phyloP scores from a whole-genome alignment of 2,329 filamentous ascomycete species.

The Pseudogymnoascus sp. region DNA sequence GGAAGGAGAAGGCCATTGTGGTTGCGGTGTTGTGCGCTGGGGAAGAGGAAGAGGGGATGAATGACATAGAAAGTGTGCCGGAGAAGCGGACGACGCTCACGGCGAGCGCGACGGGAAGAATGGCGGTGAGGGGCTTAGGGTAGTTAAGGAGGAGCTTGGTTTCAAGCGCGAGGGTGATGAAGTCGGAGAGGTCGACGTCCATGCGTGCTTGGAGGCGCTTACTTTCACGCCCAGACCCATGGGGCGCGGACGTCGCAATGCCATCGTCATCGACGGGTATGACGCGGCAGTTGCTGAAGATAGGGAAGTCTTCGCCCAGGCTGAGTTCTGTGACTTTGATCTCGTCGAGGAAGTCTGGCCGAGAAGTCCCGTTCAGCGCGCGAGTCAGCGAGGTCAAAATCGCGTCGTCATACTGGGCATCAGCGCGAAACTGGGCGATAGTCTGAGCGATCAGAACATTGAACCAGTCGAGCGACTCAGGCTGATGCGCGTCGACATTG shows the following conservation, averaged over 20 bases:
- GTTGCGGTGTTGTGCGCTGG: conserved; percentile 64
- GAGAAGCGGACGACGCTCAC: conserved; percentile 92
- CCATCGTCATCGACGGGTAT: conserved; percentile 84
- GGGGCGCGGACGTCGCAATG: conserved; percentile 27
- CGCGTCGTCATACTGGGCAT: conserved; percentile 84
- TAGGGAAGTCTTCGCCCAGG: conserved; percentile 93
- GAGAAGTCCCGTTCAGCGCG: conserved; percentile 74
- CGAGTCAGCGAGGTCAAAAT: conserved; percentile 80
- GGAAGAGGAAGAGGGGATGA: conserved; percentile 63
- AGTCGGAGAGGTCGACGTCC: conserved; percentile 94
- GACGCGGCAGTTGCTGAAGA: conserved; percentile 95
- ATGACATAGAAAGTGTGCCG: conserved; percentile 86
- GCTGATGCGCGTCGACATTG: conserved; percentile 89
- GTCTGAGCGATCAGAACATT: conserved; percentile 96
- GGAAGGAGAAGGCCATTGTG: conserved; percentile 89
- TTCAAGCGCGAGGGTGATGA: conserved; percentile 89
- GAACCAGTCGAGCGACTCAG: conserved; percentile 97
- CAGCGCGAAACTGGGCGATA: conserved; percentile 87
- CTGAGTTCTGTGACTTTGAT: conserved; percentile 92
- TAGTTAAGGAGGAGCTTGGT: conserved; percentile 93
- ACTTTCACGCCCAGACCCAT: conserved; percentile 28
- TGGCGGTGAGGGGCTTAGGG: conserved; percentile 78
- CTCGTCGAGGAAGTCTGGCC: conserved; percentile 86
- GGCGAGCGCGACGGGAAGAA: conserved; percentile 82
- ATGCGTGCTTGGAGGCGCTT: conserved; percentile 84